A percentile compares a stretch with the other conserved stretches of the same genome.
phyloP scores from a whole-genome alignment of 148 eudicot genomes.

The Heliosperma pusillum region DNA sequence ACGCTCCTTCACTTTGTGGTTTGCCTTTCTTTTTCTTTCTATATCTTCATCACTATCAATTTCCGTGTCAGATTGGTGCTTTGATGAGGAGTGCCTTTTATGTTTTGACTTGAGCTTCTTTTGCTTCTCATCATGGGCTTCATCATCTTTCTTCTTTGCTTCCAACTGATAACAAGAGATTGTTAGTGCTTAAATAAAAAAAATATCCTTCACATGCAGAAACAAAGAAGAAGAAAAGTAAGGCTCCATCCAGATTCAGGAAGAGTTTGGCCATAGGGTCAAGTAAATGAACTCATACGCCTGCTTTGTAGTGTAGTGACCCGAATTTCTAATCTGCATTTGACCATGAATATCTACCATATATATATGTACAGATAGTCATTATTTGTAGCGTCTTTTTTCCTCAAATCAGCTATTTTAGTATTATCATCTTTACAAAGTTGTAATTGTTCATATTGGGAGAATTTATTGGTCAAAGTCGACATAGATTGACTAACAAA shows the following conservation, averaged over 20 bases:
- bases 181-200: constrained; percentile 5
- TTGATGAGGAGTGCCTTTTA: constrained; percentile 51
- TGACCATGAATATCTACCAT: no score
- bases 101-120: constrained; percentile 53
- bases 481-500: neutral
- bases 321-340: no score
- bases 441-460: no score
- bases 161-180: constrained; percentile 49
- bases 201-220: neutral
- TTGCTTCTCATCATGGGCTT: constrained; percentile 31
- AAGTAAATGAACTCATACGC: no score
- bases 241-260: neutral
- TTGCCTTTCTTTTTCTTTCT: constrained; percentile 32
- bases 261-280: neutral
- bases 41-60: constrained; percentile 30
- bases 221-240: neutral
- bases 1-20: constrained; percentile 32
- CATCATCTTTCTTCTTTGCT: constrained; percentile 53
- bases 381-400: no score
- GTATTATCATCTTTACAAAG: no score
- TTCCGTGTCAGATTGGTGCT: constrained; percentile 39
- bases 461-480: no score
- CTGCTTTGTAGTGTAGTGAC: no score
- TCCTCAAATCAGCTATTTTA: no score
- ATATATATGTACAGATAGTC: no score